A percentile compares a stretch with the other conserved stretches of the same genome.
phyloP scores from a whole-genome alignment of 2,329 filamentous ascomycete species.

The Scedosporium apiospermum region DNA sequence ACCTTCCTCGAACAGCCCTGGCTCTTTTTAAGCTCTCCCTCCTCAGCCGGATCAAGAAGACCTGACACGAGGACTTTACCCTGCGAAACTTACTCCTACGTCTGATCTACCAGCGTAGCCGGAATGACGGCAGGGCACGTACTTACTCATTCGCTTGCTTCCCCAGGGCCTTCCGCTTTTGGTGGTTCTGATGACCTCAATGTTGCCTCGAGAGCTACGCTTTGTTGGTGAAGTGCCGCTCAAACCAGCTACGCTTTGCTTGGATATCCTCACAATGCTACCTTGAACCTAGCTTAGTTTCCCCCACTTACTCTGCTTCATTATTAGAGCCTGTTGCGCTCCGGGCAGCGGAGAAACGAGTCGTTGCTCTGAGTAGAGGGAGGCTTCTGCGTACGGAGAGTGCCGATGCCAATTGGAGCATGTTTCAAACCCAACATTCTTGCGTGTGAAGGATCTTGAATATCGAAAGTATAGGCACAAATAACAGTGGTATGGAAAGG shows the following conservation, averaged over 20 bases:
- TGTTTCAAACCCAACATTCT: not conserved
- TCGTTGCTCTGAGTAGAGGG: no score
- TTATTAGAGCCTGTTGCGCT: not conserved
- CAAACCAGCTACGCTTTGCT: not conserved
- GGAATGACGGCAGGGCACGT: not conserved
- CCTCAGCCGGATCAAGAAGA: not conserved
- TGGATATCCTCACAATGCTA: not conserved
- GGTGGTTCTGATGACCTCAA: not conserved
- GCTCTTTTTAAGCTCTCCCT: not conserved
- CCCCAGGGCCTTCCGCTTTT: not conserved
- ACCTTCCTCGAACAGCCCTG: not conserved
- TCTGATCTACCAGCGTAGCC: conserved; percentile 3
- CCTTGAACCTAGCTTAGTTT: not conserved
- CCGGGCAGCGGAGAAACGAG: not conserved
- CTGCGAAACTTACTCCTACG: conserved; percentile 3
- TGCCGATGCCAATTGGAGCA: not conserved
- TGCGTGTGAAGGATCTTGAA: not conserved
- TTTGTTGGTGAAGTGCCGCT: not conserved
- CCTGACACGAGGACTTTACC: not conserved
- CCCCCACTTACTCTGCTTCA: not conserved
- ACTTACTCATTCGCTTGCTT: not conserved
- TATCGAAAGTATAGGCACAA: not conserved
- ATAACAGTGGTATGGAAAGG: no score
- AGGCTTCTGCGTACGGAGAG: no score
- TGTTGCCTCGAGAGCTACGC: not conserved